Evolutionary conservation across 192 early-diverging fungal species (phyloP).

Genomic region (Podila verticillata): DNA sequence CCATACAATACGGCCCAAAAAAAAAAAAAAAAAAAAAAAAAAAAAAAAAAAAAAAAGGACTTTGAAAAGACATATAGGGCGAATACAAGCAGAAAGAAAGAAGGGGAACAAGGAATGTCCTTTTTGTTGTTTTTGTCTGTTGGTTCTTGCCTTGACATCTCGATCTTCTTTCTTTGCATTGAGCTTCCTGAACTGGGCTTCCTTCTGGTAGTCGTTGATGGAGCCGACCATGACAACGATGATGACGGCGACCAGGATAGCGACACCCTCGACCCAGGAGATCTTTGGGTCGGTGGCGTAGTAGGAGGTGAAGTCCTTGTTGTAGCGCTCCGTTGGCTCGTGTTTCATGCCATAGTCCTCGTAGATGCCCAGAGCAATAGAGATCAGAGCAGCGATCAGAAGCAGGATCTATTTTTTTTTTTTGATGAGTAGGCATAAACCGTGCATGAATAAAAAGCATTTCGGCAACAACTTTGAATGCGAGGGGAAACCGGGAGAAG

Average conservation of each 20-base stretch:
- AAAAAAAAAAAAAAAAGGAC: not conserved
- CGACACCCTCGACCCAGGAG: conserved; percentile 89
- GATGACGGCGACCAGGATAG: conserved; percentile 81
- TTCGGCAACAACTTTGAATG: not conserved
- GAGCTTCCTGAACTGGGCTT: conserved; percentile 84
- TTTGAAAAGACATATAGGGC: not conserved
- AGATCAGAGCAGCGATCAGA: conserved; percentile 79
- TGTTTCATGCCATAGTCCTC: conserved; percentile 70
- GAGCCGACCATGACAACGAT: conserved; percentile 83
- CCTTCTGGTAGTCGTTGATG: conserved; percentile 89
- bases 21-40: not conserved
- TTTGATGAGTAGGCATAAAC: not conserved
- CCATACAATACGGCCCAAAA: not conserved
- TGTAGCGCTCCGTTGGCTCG: conserved; percentile 21
- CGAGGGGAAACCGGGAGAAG: not conserved
- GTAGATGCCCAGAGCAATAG: conserved; percentile 82
- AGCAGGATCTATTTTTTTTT: conserved; percentile 66
- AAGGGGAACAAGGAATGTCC: not conserved
- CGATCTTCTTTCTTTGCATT: conserved; percentile 90
- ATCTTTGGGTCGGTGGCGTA: conserved; percentile 59
- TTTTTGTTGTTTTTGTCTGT: too few species aligned
- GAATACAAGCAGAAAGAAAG: not conserved
- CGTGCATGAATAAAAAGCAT: not conserved
- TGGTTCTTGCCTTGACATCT: conserved; percentile 63
- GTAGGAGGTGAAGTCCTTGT: conserved; percentile 57